These are phyloP conservation scores for Phytophthora europaea DNA, from an alignment of 352 stramenopile species.

Conservation along the genomic window DNA sequence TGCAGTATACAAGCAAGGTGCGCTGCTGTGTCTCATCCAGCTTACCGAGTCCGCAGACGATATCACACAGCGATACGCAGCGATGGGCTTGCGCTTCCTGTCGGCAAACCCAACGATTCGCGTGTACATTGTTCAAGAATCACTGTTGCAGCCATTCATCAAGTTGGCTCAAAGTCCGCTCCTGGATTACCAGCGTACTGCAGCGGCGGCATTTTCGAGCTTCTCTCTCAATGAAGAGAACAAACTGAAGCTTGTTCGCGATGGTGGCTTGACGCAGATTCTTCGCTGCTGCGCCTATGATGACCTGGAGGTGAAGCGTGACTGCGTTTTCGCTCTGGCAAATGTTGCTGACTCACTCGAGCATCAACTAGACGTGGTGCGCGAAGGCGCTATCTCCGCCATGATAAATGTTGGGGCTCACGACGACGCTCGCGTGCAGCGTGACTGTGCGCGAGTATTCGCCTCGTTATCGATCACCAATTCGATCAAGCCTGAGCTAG, in stretches of 20 bases:
- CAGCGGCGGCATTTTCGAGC: slow-evolving; percentile 93
- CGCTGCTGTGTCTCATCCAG: slow-evolving; percentile 90
- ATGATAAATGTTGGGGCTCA: slow-evolving; percentile 78
- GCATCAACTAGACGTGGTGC: slow-evolving; percentile 91
- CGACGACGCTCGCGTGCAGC: slow-evolving; percentile 94
- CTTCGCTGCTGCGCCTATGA: slow-evolving; percentile 91
- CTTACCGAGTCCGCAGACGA: slow-evolving; percentile 92
- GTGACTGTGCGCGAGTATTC: slow-evolving; percentile 92
- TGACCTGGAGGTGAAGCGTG: slow-evolving; percentile 93
- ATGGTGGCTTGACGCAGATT: slow-evolving; percentile 92
- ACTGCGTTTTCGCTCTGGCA: slow-evolving; percentile 95
- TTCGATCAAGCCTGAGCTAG: slow-evolving; percentile 86
- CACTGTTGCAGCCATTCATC: slow-evolving; percentile 92
- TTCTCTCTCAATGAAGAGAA: slow-evolving; percentile 95
- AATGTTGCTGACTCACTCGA: slow-evolving; percentile 94
- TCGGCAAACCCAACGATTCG: slow-evolving; percentile 94
- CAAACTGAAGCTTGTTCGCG: slow-evolving; percentile 94
- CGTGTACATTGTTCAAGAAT: slow-evolving; percentile 93
- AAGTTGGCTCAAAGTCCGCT: slow-evolving; percentile 92
- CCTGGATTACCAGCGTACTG: slow-evolving; percentile 94
- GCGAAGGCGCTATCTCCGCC: slow-evolving; percentile 85
- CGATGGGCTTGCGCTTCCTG: slow-evolving; percentile 96
- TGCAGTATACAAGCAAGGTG: slow-evolving; percentile 94
- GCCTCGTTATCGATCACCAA: slow-evolving; percentile 92
- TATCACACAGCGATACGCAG: slow-evolving; percentile 95